Evolutionary conservation across 805 yeast genomes (phyloP).

Genomic region (Dipodascus albidus): DNA sequence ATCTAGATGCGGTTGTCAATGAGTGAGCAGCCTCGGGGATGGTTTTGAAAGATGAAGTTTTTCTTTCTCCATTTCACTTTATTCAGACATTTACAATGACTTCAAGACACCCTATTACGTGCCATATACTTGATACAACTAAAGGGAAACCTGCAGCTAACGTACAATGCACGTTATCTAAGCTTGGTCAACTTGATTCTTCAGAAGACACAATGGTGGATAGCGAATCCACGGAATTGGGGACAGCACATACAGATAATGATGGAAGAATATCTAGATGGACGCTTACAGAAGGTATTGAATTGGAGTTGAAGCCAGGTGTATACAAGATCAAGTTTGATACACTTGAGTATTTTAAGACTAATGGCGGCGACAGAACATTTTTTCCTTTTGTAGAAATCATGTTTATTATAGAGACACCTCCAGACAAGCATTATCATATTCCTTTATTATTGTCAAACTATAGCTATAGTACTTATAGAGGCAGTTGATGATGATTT

Average conservation of each 20-base stretch:
- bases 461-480: conserved; percentile 80
- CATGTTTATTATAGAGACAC: conserved; percentile 50
- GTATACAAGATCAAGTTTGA: conserved; percentile 66
- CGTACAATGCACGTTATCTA: conserved; percentile 48
- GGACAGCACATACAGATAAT: conserved; percentile 54
- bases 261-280: conserved; percentile 77
- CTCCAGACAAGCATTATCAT: conserved; percentile 76
- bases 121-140: conserved; percentile 82
- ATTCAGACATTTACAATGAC: conserved; percentile 8
- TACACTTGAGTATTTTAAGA: conserved; percentile 52
- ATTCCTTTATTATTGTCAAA: conserved; percentile 77
- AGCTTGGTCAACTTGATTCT: conserved; percentile 12
- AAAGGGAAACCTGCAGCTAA: conserved; percentile 69
- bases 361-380: conserved; percentile 27
- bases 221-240: conserved; percentile 34
- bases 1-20: too few species aligned
- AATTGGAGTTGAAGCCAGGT: conserved; percentile 39
- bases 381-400: conserved; percentile 88
- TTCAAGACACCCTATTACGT: conserved; percentile 54
- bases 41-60: too few species aligned
- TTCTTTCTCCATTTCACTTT: background rate
- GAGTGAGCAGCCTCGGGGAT: too few species aligned
- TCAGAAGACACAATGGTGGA: conserved; percentile 19
- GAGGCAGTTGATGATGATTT: conserved; percentile 77
- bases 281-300: conserved; percentile 30